A percentile compares a stretch with the other conserved stretches of the same genome.
These are phyloP conservation scores for Trichoderma koningiopsis DNA, from an alignment of 2,329 filamentous ascomycete species.

Conservation along the genomic window DNA sequence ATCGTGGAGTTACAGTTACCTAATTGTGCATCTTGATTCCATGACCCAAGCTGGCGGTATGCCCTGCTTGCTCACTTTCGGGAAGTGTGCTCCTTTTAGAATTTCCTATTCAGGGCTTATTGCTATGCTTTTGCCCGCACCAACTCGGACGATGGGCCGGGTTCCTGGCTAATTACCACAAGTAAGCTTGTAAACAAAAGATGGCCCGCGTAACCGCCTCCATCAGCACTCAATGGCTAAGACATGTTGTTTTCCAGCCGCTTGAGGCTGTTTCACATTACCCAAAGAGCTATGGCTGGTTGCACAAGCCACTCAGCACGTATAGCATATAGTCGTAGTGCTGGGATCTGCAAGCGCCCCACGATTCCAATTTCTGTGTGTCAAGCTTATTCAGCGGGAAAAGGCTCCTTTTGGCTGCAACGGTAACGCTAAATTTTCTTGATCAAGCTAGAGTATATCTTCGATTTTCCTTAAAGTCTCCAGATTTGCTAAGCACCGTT, in stretches of 20 bases:
- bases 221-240: constrained; percentile 13
- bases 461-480: background rate
- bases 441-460: background rate
- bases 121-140: background rate
- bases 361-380: constrained; percentile 17
- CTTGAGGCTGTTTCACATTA: background rate
- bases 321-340: background rate
- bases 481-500: background rate
- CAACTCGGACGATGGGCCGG: background rate
- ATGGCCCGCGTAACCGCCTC: background rate
- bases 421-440: background rate
- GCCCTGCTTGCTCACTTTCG: background rate
- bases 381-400: constrained; percentile 12
- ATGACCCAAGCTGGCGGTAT: background rate
- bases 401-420: background rate
- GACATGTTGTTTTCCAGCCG: background rate
- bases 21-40: constrained; percentile 1
- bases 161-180: background rate
- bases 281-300: too few relatives aligned
- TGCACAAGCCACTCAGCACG: background rate
- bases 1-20: background rate
- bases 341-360: background rate
- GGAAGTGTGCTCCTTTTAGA: background rate
- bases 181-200: background rate
- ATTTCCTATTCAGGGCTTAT: background rate